Evolutionary conservation across 257 asterid species (phyloP), one percentile per base, ranked within the genome.

Genomic region (Fraxinus pennsylvanica): DNA sequence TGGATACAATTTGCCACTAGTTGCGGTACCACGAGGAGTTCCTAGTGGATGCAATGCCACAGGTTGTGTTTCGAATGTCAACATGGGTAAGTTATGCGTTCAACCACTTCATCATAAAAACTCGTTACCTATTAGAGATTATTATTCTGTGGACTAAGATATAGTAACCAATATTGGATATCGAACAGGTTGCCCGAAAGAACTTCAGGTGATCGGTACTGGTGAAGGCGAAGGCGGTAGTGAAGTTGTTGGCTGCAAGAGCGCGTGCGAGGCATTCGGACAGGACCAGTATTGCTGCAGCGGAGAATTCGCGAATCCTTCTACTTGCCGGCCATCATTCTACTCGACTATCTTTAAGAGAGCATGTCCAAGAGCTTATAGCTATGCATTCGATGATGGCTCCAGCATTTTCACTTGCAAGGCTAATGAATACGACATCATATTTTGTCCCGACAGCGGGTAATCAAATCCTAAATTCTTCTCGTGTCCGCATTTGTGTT

Each of bases 281-380:
- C 81, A 89, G 30, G 95, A 90, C 47, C 90, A 94, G 71, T 94
- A 88, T 39, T 92, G 97, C 75, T 94, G 98, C 84, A 91, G 96
- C 3, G 98, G 96, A 12, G 92, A 89, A 85, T 90, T 86, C 68
- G 96, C 96, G 3, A 94, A 92, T 82, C 97, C 98, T 2, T 32
- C 91, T 0, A 90, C 97, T 21, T 92, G 97, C 66, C 80, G 86
- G 27, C 98, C 97, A 5, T 89, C 97, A 1, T 90, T 88, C 84
- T 92, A 94, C 79, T 84, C 97, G 0, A 85, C 86, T 47, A 86
- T 94, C 68, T 94, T 94, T 38, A 88, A 89, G 75, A 83, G 87
- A 59, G 94, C 90, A 38, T 89, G 94, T 85, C 94, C 94, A 22
- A 86, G 89, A 63, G 92, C 94, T 47, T 87, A 89, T 41, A 87